A percentile compares a stretch with the other conserved stretches of the same genome.
Evolutionary conservation across 1,284 basidiomycete species (phyloP).

Genomic region (Tremellales sp.): DNA sequence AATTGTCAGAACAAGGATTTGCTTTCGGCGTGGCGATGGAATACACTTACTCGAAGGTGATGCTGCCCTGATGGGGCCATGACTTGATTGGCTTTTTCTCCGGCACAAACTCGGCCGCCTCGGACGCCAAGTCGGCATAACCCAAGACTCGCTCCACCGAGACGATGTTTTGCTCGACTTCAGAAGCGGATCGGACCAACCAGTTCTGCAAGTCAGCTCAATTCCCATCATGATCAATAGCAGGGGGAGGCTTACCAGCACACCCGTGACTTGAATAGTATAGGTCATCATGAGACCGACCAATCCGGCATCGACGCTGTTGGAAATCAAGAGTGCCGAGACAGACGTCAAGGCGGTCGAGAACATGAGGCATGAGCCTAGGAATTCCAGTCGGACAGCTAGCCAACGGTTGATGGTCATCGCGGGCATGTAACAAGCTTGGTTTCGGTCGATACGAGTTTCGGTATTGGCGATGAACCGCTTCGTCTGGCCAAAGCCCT

Average conservation of each 20-base stretch:
- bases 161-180: conserved; percentile 91
- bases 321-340: conserved; percentile 64
- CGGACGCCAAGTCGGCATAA: conserved; percentile 68
- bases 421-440: conserved; percentile 53
- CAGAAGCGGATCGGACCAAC: conserved; percentile 83
- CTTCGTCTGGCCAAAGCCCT: conserved; percentile 62
- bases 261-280: conserved; percentile 72
- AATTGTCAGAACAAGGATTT: neutral
- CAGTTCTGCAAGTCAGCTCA: conserved; percentile 59
- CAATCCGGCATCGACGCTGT: conserved; percentile 74
- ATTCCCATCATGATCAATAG: neutral
- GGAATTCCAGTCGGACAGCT: conserved; percentile 61
- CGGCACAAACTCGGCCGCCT: conserved; percentile 70
- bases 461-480: conserved; percentile 77
- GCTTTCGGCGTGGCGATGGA: neutral
- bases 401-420: conserved; percentile 55
- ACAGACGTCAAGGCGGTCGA: conserved; percentile 68
- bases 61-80: conserved; percentile 74
- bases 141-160: conserved; percentile 66
- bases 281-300: conserved; percentile 89
- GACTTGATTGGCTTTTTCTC: conserved; percentile 57
- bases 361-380: conserved; percentile 77
- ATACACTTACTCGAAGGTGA: conserved; percentile 68
- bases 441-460: conserved; percentile 59
- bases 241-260: conserved; percentile 37